Evolutionary conservation across 306 rosid species (phyloP), one percentile per base, ranked within the genome.

Genomic region (Quercus aquifolioides): DNA sequence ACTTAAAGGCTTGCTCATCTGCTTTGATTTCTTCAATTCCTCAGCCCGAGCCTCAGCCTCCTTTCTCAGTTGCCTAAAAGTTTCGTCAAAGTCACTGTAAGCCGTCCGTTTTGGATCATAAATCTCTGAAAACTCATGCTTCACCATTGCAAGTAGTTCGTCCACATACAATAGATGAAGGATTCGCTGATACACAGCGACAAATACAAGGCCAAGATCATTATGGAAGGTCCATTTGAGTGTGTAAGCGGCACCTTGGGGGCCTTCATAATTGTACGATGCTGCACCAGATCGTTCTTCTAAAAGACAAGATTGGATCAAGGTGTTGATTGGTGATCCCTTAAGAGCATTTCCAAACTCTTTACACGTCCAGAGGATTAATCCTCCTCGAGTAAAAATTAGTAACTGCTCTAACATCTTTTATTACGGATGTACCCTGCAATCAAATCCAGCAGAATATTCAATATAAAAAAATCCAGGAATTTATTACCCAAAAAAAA

Each of bases 211-310:
- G 43, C 94, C 99, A 5, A 94, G 97, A 30, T 94, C 97, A 4
- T 94, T 94, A 76, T 91, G 97, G 85, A 92, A 94, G 74, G 90
- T 92, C 99, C 97, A 94, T 83, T 94, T 94, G 78, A 94, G 97
- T 55, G 97, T 88, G 80, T 94, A 94, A 0, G 99, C 81, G 5
- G 97, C 93, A 69, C 97, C 97, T 6, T 97, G 91, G 46, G 46
- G 46, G 17, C 91, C 94, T 35, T 86, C 96, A 82, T 94, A 91
- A 52, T 87, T 93, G 85, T 79, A 94, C 0, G 91, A 91, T 6
- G 97, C 87, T 8, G 92, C 91, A 81, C 97, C 97, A 1, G 99
- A 92, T 78, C 97, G 86, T 69, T 94, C 99, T 91, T 94, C 99
- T 76, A 94, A 84, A 65, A 94, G 97, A 73, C 97, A 94, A 5